Evolutionary conservation across 2,329 filamentous ascomycete genomes (phyloP), one percentile per base, ranked within the genome.

Genomic region (Phialocephala sp.): DNA sequence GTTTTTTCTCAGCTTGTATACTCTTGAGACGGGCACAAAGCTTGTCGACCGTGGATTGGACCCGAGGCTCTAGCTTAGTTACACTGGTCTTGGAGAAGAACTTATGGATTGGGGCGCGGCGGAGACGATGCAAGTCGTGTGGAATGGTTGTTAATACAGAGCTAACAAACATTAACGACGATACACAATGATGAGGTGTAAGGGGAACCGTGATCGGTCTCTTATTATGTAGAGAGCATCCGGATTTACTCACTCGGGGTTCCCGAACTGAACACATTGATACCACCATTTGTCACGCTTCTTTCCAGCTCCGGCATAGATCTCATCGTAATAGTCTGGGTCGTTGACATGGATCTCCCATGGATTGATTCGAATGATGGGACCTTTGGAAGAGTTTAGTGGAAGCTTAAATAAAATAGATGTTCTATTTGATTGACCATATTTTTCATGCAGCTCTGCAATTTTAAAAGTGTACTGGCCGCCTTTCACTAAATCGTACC

Each of bases 281-380:
- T 11, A 41, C 8, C 18, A n/a, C n/a, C 8, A 24, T 24, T 50
- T 50, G 4, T 50, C 45, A 11, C 45, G 45, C 11, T 11, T n/a
- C 8, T 20, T n/a, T 1, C 4, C 11, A n/a, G n/a, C 11, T 15
- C 14, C 15, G n/a, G 59, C 24, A 50, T 73, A 74, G 8, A 74
- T 62, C 27, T 68, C 66, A 32, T 74, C 67, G n/a, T 69, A 63
- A 43, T 70, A 75, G 12, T 68, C 65, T 9, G 70, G 69, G 37
- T 74, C 73, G 60, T 69, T 66, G 59, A 73, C 71, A 57, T 76
- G 73, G 11, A 75, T 60, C 61, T 76, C 72, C n/a, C 69, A 62
- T 20, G 72, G 72, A 12, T 64, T 73, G 41, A 74, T 73, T 24
- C 72, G 66, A 18, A 75, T 64, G 32, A 74, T 70, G 2, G 73